phyloP scores from a whole-genome alignment of 331 rosid species.

The Telfairia occidentalis region DNA sequence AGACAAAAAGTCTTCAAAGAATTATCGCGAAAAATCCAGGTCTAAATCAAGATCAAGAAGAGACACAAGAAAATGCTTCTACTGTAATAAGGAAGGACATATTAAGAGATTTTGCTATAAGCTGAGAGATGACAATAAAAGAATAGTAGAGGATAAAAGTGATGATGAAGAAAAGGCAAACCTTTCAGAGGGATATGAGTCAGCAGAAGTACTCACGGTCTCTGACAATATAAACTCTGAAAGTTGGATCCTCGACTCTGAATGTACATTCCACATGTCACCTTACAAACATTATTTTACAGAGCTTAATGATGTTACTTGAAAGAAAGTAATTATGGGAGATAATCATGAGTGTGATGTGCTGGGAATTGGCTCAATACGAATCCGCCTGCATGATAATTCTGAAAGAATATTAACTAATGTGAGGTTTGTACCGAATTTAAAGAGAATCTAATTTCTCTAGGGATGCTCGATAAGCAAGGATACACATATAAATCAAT shows the following conservation, averaged over 20 bases:
- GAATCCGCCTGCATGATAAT: not conserved
- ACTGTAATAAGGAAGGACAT: no score
- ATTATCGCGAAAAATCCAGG: no score
- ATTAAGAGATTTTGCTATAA: no score
- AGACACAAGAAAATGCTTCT: no score
- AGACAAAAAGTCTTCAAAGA: no score
- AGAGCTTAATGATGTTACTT: no score
- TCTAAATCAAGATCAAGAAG: no score
- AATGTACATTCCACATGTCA: not conserved
- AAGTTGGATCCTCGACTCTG: not conserved
- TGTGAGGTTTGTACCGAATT: not conserved
- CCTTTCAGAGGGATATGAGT: not conserved
- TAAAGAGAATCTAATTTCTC: no score
- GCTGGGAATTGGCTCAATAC: not conserved
- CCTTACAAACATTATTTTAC: not conserved
- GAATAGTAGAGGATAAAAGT: not conserved
- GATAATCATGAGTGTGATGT: not conserved
- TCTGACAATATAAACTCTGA: not conserved
- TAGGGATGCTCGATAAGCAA: no score
- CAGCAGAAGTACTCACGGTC: not conserved
- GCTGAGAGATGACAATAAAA: no score
- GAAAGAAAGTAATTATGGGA: not conserved
- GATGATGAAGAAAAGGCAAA: not conserved
- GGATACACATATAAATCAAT: no score
- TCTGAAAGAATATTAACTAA: not conserved